Evolutionary conservation across 208 protist genomes (phyloP).

Genomic region (Trichomonas gallinae): DNA sequence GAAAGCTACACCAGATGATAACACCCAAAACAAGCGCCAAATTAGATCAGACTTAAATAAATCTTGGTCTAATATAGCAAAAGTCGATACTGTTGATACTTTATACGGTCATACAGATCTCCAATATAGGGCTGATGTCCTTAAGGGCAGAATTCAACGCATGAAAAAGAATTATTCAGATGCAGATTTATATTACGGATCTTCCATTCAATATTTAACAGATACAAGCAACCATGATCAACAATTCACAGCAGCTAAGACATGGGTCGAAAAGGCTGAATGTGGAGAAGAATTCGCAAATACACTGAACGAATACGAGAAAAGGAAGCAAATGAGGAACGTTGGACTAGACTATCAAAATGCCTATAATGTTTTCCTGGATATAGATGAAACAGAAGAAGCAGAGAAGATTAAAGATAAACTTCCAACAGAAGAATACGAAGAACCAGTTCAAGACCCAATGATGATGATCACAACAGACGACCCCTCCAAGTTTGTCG

Average conservation of each 20-base stretch:
- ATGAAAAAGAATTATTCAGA: not conserved
- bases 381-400: not conserved
- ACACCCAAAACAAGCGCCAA: not conserved
- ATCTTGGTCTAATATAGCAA: not conserved
- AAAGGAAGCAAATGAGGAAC: not conserved
- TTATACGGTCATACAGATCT: not conserved
- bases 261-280: not conserved
- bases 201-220: not conserved
- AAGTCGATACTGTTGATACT: not conserved
- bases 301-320: not conserved
- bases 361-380: not conserved
- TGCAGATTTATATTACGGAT: not conserved
- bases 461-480: not conserved
- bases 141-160: not conserved
- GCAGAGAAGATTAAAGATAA: not conserved
- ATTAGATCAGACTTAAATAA: not conserved
- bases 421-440: not conserved
- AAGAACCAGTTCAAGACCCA: not conserved
- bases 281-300: not conserved
- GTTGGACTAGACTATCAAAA: not conserved
- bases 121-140: not conserved
- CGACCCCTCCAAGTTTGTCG: not conserved
- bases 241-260: not conserved
- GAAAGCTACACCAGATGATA: not conserved
- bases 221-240: not conserved